Evolutionary conservation across 257 asterid species (phyloP), one percentile per base, ranked within the genome.

Genomic region (Solanum chiquidenum): DNA sequence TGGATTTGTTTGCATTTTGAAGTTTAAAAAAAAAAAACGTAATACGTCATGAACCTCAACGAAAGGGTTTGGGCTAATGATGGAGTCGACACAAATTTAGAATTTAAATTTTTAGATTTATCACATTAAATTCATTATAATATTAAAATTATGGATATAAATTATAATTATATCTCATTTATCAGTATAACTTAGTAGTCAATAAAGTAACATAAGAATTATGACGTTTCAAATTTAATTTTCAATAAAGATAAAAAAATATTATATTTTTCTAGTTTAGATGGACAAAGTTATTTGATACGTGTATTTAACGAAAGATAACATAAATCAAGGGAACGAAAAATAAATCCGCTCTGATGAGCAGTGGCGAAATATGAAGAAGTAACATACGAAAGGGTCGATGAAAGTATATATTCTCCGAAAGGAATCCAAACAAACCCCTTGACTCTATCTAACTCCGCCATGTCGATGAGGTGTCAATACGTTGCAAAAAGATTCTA

Each of bases 291-390:
- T 27, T 52, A 16, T 52, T 16, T 52, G 1, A 52, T 6, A 16
- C 0, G 0, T 6, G 0, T 52, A 16, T 52, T 52, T 16, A 52
- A 16, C 0, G 0, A 0, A 6, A 52, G 4, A 2, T 18, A 16
- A 52, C 1, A 52, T 16, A 52, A 2, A 16, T 52, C 23, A 6
- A 52, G 1, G 7, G 13, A 62, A 62, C 2, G 10, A 62, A 62
- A 62, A 62, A 0, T 6, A n/a, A 4, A 62, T 62, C 13, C 1
- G 1, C 6, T 5, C 0, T 4, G 14, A 62, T n/a, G 1, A 23
- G 27, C 27, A 20, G 0, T 21, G 66, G 1, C 5, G 2, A 58
- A 7, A 44, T 44, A 44, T 44, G 55, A 44, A 0, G 9, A 52
- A 16, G 23, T 5, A 52, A 16, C 23, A 16, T 18, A 16, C 9